Evolutionary conservation across 495 filamentous ascomycete genomes (phyloP), one percentile per base, ranked within the genome.

Genomic region (Recurvomyces mirabilis): DNA sequence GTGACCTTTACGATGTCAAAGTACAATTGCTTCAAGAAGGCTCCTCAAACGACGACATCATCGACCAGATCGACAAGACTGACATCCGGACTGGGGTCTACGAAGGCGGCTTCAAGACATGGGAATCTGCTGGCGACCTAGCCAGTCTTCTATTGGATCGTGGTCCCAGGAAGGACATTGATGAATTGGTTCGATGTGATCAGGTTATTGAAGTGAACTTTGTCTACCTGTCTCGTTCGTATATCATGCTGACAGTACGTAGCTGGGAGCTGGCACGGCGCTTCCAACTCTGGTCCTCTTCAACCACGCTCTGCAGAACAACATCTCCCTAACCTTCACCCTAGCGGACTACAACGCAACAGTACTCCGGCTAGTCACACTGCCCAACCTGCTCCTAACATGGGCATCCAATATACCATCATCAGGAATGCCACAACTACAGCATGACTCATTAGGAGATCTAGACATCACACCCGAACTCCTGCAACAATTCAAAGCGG

Each of bases 31-130:
- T 94, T 83, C 84, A 95, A 64, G 83, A 84, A 47, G 36, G 38
- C 7, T 4, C 37, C 4, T 53, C 60, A 11, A 61, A 73, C 23
- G 30, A 53, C 22, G 29, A 51, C 13, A 38, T 42, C 22, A 40
- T 57, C 13, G 41, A 74, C 15, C 78, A 78, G 17, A 68, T 91
- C 9, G 84, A 80, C 24, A 69, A 83, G 55, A 80, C 84, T 46
- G 91, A 98, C 59, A 78, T 98, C 56, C 82, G 78, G 59, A 83
- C 85, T 11, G 81, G 82, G 49, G 78, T 95, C 55, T 98, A 98
- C 61, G 91, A 98, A 61, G 91, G 91, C 28, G 91, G 91, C n/a
- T 88, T 95, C 65, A 96, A 98, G 68, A 94, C 85, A 51, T 98
- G 91, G 91, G 91, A 98, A 65, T 94, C 91, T 65, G 79, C 82